Percentiles rank a stretch among this genome's conserved stretches.
Evolutionary conservation across 2,329 filamentous ascomycete species (phyloP).

Genomic region (Lecanicillium sp.): DNA sequence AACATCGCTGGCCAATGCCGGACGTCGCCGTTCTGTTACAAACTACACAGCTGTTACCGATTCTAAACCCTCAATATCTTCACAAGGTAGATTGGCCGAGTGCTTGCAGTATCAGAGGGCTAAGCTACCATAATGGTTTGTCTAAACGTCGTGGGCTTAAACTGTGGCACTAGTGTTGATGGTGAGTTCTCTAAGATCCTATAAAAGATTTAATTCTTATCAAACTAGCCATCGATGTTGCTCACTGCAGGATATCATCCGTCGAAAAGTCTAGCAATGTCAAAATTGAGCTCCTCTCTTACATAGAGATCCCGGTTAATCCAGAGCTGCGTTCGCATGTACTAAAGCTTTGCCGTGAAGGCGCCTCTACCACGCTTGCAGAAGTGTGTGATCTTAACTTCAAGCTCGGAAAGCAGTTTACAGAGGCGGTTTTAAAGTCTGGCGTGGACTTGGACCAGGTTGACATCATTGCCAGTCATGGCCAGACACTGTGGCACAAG

Average conservation of each 20-base stretch:
- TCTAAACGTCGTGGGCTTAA: conserved; percentile 5
- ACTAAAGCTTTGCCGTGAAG: too few relatives aligned
- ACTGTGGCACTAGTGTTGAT: conserved; percentile 8
- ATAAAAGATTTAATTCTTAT: too few relatives aligned
- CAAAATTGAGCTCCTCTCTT: conserved; percentile 8
- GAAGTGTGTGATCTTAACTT: conserved; percentile 14
- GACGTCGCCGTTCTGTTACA: too few relatives aligned
- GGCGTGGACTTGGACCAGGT: conserved; percentile 16
- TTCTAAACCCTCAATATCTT: too few relatives aligned
- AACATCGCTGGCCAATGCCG: too few relatives aligned
- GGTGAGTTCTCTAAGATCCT: conserved; percentile 5
- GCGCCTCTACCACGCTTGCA: conserved; percentile 7
- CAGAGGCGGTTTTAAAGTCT: conserved; percentile 10
- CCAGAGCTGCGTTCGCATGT: not conserved
- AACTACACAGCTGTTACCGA: too few relatives aligned
- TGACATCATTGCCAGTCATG: conserved; percentile 38
- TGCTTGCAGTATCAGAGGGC: too few relatives aligned
- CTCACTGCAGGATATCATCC: conserved; percentile 8
- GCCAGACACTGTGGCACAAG: conserved; percentile 38
- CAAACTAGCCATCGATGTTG: conserved; percentile 2
- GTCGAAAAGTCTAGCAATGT: conserved; percentile 1
- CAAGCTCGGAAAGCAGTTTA: conserved; percentile 11
- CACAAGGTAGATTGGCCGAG: too few relatives aligned
- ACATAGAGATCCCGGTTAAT: conserved; percentile 11
- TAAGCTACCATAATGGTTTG: not conserved